Base-by-base conservation (phyloP, 2,329 filamentous ascomycete species). In the Xylariaceae sp. region DNA sequence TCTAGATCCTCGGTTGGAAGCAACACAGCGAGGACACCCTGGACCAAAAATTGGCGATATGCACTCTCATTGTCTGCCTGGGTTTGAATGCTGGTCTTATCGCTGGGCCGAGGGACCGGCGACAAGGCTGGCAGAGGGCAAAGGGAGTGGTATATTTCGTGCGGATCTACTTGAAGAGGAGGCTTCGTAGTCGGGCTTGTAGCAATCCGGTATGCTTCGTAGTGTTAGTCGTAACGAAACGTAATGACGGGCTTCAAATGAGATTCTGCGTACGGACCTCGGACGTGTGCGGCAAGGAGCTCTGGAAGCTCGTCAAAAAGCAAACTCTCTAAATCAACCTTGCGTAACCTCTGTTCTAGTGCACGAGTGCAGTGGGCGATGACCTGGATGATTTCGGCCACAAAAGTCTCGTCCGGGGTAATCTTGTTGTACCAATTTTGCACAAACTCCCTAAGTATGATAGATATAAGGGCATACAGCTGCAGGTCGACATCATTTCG, bases 351-450 rank as follows among this genome's bases (percentile, higher is more conserved):
- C 77, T 96, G 89, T 76, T 98, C 95, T 56, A 99, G 76, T 6
- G 88, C 91, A 55, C 91, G 83, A 36, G 92, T 96, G 74, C 91
- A 95, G 75, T 98, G 94, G 36, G 94, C 95, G 68, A 98, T 90
- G 64, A 96, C 88, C 69, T 92, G 91, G 51, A 98, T 82, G 56
- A 97, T 84, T 77, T 97, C 93, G 65, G 89, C 88, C 58, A 95
- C 87, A 71, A 99, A 96, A 11, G 86, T 82, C 71, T 93, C 90
- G 75, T 99, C 94, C 3, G 92, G 86, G 1, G 94, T 97, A 73
- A 99, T 95, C 73, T 89, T 94, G 63, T 81, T 82, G 78, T 99
- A 99, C 95, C 95, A 99, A 28, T 86, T 87, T 73, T 95, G 88
- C 33, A 99, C 90, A 72, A 92, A 96, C 63, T 97, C 92, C 69